These are phyloP conservation scores for Mortierella sp. DNA, from an alignment of 371 early-diverging fungal species.

Conservation along the genomic window DNA sequence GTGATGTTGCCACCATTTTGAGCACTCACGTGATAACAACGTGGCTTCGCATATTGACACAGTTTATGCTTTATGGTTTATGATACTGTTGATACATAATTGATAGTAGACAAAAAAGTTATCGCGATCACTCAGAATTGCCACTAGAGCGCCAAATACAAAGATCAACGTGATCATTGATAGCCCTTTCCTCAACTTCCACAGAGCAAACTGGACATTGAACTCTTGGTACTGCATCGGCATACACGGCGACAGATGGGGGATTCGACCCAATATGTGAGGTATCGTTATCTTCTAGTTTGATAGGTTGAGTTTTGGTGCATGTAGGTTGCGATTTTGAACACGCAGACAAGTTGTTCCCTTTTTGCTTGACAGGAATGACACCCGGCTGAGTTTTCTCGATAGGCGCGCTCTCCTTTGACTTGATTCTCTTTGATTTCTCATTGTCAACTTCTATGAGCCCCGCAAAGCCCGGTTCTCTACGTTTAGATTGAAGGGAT, in stretches of 20 bases:
- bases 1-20: not conserved
- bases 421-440: slow-evolving; percentile 13
- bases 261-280: not conserved
- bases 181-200: slow-evolving; percentile 33
- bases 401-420: not conserved
- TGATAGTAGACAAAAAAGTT: not conserved
- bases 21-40: not conserved
- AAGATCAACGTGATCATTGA: slow-evolving; percentile 58
- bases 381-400: not conserved
- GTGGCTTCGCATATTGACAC: not conserved
- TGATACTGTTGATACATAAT: too few species aligned
- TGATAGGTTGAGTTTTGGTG: not conserved
- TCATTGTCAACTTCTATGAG: not conserved
- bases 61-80: too few species aligned
- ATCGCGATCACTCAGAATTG: not conserved
- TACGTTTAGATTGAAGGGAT: slow-evolving; percentile 4
- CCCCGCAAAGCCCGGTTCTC: not conserved
- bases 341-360: not conserved
- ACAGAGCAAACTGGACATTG: slow-evolving; percentile 50
- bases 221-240: slow-evolving; percentile 8
- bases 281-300: not conserved
- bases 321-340: not conserved
- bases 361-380: not conserved
- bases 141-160: slow-evolving; percentile 50
- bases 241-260: not conserved